A percentile compares a stretch with the other conserved stretches of the same genome.
These are phyloP conservation scores for Lenwebbia sp. DNA, from an alignment of 345 rosid species.

Conservation along the genomic window DNA sequence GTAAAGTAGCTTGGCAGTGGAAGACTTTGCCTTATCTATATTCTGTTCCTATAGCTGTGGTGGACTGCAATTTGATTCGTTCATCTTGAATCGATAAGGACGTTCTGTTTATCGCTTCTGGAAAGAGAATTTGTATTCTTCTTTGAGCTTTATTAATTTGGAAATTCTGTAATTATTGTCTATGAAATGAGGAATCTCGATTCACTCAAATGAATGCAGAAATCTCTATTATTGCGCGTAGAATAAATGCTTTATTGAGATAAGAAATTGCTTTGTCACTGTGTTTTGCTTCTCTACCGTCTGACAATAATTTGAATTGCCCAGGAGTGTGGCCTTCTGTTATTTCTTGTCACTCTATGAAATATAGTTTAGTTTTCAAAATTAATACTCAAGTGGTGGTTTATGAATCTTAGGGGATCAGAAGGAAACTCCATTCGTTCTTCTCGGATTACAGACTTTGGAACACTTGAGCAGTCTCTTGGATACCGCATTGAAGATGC, in stretches of 20 bases:
- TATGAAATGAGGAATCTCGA: not conserved
- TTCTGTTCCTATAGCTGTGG: not conserved
- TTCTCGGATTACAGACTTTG: slow-evolving; percentile 33
- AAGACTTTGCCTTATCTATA: not conserved
- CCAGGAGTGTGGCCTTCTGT: not conserved
- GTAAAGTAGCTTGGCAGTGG: not conserved
- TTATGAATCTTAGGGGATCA: slow-evolving; percentile 22
- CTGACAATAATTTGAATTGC: not conserved
- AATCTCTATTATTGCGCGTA: not conserved
- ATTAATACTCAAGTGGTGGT: not conserved
- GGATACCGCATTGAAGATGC: slow-evolving; percentile 38
- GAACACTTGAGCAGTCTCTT: slow-evolving; percentile 31
- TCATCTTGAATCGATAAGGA: not conserved
- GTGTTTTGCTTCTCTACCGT: not conserved
- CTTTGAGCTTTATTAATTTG: not conserved
- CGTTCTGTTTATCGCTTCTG: not conserved
- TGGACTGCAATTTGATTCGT: not conserved
- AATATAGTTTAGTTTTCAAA: not conserved
- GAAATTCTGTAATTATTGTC: not conserved
- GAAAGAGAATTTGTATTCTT: not conserved
- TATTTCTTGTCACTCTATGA: not conserved
- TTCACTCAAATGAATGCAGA: not conserved
- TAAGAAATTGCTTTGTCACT: not conserved
- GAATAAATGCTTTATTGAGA: not conserved
- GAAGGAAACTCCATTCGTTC: slow-evolving; percentile 21